A percentile compares a stretch with the other conserved stretches of the same genome.
Evolutionary conservation across 805 yeast species (phyloP).

Genomic region (Metschnikowia chrysomelidarum): DNA sequence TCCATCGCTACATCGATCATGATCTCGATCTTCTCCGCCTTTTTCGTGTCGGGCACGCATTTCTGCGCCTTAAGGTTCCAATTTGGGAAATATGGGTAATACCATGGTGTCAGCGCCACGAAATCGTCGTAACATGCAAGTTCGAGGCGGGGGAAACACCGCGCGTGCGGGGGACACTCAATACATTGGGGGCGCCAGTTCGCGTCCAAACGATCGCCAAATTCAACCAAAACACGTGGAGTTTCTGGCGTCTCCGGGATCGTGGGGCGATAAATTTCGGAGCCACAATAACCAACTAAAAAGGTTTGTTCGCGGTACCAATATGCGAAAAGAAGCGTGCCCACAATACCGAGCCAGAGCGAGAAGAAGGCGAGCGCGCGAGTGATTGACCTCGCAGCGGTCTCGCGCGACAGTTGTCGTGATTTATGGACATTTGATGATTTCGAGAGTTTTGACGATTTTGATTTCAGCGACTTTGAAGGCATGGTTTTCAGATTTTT

Average conservation of each 20-base stretch:
- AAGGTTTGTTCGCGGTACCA: slow-evolving; percentile 67
- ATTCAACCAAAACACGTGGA: slow-evolving; percentile 27
- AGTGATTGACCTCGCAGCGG: not conserved
- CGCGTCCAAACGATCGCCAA: slow-evolving; percentile 47
- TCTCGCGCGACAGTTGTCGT: too few relatives aligned
- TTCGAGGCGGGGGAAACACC: slow-evolving; percentile 60
- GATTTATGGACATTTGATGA: too few relatives aligned
- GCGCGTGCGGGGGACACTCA: slow-evolving; percentile 78
- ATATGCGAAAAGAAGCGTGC: slow-evolving; percentile 40
- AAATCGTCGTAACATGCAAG: slow-evolving; percentile 73
- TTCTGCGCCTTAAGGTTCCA: slow-evolving; percentile 44
- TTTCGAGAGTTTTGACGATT: too few relatives aligned
- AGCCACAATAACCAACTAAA: slow-evolving; percentile 74
- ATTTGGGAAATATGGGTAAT: slow-evolving; percentile 58
- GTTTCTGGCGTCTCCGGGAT: slow-evolving; percentile 29
- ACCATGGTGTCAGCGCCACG: slow-evolving; percentile 50
- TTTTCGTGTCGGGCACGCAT: slow-evolving; percentile 74
- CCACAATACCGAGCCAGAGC: slow-evolving; percentile 36
- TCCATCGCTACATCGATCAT: slow-evolving; percentile 67
- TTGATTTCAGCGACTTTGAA: too few relatives aligned
- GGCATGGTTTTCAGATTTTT: too few relatives aligned
- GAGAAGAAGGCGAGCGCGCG: slow-evolving; percentile 18
- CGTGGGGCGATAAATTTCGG: slow-evolving; percentile 48
- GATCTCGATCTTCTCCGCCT: slow-evolving; percentile 62
- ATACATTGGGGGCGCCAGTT: slow-evolving; percentile 60